Evolutionary conservation across 306 rosid genomes (phyloP).

Genomic region (Senna tora): DNA sequence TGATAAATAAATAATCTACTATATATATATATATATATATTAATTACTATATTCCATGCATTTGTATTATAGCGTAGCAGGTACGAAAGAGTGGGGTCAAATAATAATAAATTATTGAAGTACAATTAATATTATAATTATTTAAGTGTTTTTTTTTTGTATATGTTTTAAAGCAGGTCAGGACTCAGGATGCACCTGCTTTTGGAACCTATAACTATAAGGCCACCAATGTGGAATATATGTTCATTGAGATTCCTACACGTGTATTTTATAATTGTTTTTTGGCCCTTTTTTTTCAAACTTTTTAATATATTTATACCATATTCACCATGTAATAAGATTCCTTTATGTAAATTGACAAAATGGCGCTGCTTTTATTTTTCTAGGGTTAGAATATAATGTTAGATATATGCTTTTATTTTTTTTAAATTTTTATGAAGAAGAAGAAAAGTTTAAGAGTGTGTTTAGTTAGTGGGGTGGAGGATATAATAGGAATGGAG

Average conservation of each 20-base stretch:
- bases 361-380: no score
- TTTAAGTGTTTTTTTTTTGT: neutral
- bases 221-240: slow-evolving; percentile 34
- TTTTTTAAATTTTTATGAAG: no score
- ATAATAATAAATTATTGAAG: slow-evolving; percentile 29
- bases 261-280: slow-evolving; percentile 41
- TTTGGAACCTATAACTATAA: slow-evolving; percentile 10
- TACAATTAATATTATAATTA: slow-evolving; percentile 17
- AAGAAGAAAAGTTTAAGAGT: no score
- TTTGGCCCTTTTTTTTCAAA: neutral
- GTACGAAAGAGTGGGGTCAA: slow-evolving; percentile 30
- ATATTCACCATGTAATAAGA: neutral
- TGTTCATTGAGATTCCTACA: slow-evolving; percentile 34
- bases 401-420: no score
- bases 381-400: no score
- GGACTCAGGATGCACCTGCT: slow-evolving; percentile 42
- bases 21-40: no score
- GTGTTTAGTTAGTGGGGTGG: no score
- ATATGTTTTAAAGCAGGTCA: slow-evolving; percentile 24
- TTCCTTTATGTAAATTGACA: neutral
- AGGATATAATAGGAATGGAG: no score
- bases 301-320: neutral
- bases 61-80: slow-evolving; percentile 32
- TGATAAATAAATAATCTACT: no score
- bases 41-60: neutral